Evolutionary conservation across 257 asterid species (phyloP), one percentile per base, ranked within the genome.

Genomic region (Agastache rugosa): DNA sequence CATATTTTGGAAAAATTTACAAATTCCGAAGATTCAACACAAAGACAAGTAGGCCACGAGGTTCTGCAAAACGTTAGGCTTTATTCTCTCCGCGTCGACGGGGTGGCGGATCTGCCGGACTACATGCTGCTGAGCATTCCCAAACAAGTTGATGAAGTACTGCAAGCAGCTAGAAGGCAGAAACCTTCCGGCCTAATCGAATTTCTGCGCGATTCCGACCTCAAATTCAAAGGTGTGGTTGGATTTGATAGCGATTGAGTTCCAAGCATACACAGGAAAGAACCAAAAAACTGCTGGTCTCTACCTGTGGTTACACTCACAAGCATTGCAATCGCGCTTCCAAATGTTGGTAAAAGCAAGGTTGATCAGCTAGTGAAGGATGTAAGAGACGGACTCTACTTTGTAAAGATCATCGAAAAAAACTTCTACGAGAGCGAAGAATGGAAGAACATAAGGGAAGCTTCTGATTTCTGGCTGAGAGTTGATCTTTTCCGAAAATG

Each of bases 61-160:
- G 29, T 42, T n/a, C 2, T 42, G 39, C 56, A 42, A 7, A 82
- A 81, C 59, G 17, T 80, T 12, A 41, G 63, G 55, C 69, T 14
- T 55, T 74, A 77, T 72, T 80, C 71, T 41, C 63, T 83, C 48
- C 82, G 77, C 37, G 85, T 85, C 7, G 87, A 85, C 72, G 89
- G 85, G 11, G 89, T 82, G 51, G 80, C 66, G 11, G 78, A 83
- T 27, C 60, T 82, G 75, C 82, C 84, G 3, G 35, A 35, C 31
- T 47, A 67, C 72, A 74, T 73, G 41, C 74, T 75, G 20, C 77
- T 23, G 55, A 76, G 75, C 37, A 85, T 82, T 70, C 74, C 79
- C 42, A 66, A 72, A 22, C 72, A 75, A 11, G 82, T 83, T 8
- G 82, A 83, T 73, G 19, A 70, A 37, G 63, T 75, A 75, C 9